Percentiles rank a stretch among this genome's conserved stretches.
These are phyloP conservation scores for Cylindrodendrum hubeiense DNA, from an alignment of 2,329 filamentous ascomycete genomes.

Conservation along the genomic window DNA sequence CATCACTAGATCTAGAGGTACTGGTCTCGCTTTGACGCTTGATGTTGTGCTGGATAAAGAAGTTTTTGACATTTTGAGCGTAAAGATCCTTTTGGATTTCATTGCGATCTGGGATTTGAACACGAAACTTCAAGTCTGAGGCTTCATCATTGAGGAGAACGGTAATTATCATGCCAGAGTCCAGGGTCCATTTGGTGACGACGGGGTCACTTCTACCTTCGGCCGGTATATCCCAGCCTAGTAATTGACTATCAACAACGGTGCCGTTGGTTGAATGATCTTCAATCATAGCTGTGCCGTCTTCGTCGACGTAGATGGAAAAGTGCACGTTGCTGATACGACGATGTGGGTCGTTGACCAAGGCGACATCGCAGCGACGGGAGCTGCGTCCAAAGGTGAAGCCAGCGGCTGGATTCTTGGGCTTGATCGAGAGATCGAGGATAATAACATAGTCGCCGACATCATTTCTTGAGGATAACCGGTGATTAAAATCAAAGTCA, in stretches of 20 bases:
- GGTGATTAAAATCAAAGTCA: too few species aligned
- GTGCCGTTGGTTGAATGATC: slow-evolving; percentile 98
- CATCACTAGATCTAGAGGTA: slow-evolving; percentile 58
- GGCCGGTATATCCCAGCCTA: slow-evolving; percentile 60
- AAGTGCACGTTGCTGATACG: slow-evolving; percentile 95
- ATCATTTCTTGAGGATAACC: too few species aligned
- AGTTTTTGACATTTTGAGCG: slow-evolving; percentile 74
- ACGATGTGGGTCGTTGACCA: slow-evolving; percentile 74
- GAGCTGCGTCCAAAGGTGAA: slow-evolving; percentile 89
- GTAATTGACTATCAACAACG: slow-evolving; percentile 79
- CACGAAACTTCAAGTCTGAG: slow-evolving; percentile 81
- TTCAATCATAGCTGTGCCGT: slow-evolving; percentile 89
- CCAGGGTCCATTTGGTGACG: slow-evolving; percentile 69
- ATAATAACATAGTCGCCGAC: slow-evolving; percentile 76
- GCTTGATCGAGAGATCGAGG: slow-evolving; percentile 79
- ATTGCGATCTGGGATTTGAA: slow-evolving; percentile 83
- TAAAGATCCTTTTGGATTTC: slow-evolving; percentile 75
- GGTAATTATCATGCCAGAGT: slow-evolving; percentile 78
- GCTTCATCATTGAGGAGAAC: slow-evolving; percentile 68
- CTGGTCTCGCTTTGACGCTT: slow-evolving; percentile 58
- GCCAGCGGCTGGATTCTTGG: slow-evolving; percentile 77
- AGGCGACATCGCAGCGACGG: slow-evolving; percentile 77
- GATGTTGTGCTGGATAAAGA: slow-evolving; percentile 62
- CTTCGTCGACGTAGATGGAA: slow-evolving; percentile 87
- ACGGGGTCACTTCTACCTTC: slow-evolving; percentile 51